phyloP scores from a whole-genome alignment of 1,284 basidiomycete species.

The Ustilago cynodontis region DNA sequence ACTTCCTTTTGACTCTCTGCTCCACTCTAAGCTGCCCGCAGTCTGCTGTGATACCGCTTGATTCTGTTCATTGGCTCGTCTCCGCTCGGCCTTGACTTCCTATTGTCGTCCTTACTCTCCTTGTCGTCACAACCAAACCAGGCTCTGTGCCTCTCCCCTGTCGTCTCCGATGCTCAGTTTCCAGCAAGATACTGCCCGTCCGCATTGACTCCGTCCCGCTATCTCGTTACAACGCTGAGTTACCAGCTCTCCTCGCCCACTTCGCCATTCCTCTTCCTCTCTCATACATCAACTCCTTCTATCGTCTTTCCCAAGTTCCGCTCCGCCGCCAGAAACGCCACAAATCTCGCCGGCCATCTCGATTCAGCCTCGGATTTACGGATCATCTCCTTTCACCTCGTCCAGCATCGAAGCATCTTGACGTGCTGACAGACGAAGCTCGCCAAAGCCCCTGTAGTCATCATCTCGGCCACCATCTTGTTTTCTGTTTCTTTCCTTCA shows the following conservation, averaged over 20 bases:
- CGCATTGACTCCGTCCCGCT: constrained; percentile 1
- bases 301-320: neutral
- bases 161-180: neutral
- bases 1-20: neutral
- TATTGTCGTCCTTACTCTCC: neutral
- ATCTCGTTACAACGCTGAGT: neutral
- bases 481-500: neutral
- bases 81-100: no score
- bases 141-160: neutral
- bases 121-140: neutral
- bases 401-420: neutral
- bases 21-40: no score
- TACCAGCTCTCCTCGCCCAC: neutral
- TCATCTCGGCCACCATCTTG: constrained; percentile 1
- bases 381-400: neutral
- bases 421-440: neutral
- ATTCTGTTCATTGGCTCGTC: no score
- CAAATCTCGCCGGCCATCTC: neutral
- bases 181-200: constrained; percentile 16
- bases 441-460: neutral
- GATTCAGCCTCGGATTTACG: neutral
- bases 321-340: neutral
- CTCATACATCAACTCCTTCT: neutral
- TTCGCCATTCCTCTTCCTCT: neutral
- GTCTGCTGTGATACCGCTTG: no score